A percentile compares a stretch with the other conserved stretches of the same genome.
These are phyloP conservation scores for Tricholoma furcatifolium DNA, from an alignment of 768 basidiomycete genomes.

Conservation along the genomic window DNA sequence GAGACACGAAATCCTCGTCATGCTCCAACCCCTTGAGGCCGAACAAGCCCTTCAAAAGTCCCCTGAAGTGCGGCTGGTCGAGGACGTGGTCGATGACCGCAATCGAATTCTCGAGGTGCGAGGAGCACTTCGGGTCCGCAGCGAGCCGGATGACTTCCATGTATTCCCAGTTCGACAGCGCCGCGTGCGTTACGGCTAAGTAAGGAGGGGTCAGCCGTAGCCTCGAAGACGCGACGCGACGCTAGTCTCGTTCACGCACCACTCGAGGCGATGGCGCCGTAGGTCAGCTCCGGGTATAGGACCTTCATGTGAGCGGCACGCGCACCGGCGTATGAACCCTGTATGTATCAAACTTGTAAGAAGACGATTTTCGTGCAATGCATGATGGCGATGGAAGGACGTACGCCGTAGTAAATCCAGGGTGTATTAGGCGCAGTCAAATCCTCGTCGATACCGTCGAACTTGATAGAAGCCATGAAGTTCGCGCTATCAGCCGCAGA, in stretches of 20 bases:
- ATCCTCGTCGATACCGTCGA: slow-evolving; percentile 68
- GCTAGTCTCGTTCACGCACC: slow-evolving; percentile 40
- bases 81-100: slow-evolving; percentile 63
- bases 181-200: slow-evolving; percentile 82
- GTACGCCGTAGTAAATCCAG: slow-evolving; percentile 93
- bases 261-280: slow-evolving; percentile 85
- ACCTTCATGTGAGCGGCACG: slow-evolving; percentile 89
- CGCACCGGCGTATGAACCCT: slow-evolving; percentile 92
- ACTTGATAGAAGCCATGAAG: slow-evolving; percentile 82
- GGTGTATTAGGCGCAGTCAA: slow-evolving; percentile 71
- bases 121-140: slow-evolving; percentile 62
- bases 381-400: too few species aligned
- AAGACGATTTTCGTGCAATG: too few species aligned
- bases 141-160: slow-evolving; percentile 76
- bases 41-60: slow-evolving; percentile 68
- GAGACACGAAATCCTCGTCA: slow-evolving; percentile 75
- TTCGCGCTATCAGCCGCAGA: slow-evolving; percentile 88
- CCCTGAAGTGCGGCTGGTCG: slow-evolving; percentile 41
- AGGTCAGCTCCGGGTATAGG: slow-evolving; percentile 86
- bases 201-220: background rate
- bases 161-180: slow-evolving; percentile 83
- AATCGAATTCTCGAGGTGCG: slow-evolving; percentile 56
- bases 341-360: slow-evolving; percentile 1
- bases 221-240: too few species aligned
- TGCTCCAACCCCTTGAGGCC: slow-evolving; percentile 67